Conservation (phyloP, 1,284 basidiomycete genomes). For the Violaceomyces palustris region DNA sequence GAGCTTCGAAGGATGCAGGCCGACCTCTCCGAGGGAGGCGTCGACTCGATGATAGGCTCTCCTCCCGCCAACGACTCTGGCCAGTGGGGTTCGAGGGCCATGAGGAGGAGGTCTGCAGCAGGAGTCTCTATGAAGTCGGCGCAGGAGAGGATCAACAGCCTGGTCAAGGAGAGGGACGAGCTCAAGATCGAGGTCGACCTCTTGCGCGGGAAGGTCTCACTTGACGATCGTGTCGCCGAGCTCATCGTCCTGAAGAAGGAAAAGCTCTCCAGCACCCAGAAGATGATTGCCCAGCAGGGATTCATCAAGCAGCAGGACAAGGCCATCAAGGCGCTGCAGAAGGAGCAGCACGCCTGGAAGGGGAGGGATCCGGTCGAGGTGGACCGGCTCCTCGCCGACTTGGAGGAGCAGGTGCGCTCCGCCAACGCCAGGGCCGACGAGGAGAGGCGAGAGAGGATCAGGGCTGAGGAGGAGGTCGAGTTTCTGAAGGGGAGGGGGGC, state of each 20-base stretch:
- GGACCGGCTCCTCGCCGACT: conserved; percentile 19
- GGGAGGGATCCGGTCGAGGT: conserved; percentile 14
- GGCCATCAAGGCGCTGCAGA: conserved; percentile 42
- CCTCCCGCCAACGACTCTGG: conserved; percentile 27
- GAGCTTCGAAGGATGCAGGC: conserved; percentile 30
- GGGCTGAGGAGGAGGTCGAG: conserved; percentile 35
- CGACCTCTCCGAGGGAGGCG: conserved; percentile 29
- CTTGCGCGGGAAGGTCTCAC: conserved; percentile 43
- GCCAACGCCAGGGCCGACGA: conserved; percentile 25
- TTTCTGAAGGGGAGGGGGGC: conserved; percentile 21
- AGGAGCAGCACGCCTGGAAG: conserved; percentile 42
- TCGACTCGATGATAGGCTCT: conserved; percentile 19
- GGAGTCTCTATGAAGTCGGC: conserved; percentile 48
- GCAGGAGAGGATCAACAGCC: conserved; percentile 44
- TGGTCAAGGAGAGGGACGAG: conserved; percentile 48
- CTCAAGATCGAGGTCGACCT: conserved; percentile 51
- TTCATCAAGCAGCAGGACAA: conserved; percentile 48
- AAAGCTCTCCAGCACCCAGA: conserved; percentile 42
- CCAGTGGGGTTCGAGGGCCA: conserved; percentile 40
- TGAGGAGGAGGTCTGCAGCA: conserved; percentile 36
- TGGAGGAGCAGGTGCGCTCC: conserved; percentile 20
- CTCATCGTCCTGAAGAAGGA: conserved; percentile 46
- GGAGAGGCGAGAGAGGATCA: conserved; percentile 16
- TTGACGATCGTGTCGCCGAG: conserved; percentile 40
- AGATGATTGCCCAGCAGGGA: conserved; percentile 41